Evolutionary conservation across 768 basidiomycete genomes (phyloP), one percentile per base, ranked within the genome.

Genomic region (Russula sp.): DNA sequence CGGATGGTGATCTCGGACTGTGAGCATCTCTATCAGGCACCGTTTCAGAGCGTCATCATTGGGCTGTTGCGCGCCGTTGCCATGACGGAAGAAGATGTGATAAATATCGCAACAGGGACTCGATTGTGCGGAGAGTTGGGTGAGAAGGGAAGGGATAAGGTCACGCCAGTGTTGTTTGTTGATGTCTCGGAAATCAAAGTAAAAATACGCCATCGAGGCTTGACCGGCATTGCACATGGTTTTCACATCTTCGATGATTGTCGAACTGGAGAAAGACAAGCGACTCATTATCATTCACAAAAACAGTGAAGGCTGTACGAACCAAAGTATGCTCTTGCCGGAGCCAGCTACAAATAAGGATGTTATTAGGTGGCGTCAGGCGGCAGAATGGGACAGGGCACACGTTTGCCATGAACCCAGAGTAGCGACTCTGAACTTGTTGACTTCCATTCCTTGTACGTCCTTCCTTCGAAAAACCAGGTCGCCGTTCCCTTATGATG

Each of bases 261-360:
- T n/a, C 4, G 57, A 63, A 10, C 62, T 63, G n/a, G n/a, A n/a
- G 20, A 46, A 46, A 10, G 24, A 53, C 5, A 13, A 16, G 9
- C 36, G n/a, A 36, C 4, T 58, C 10, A 44, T 28, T 2, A 38
- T 20, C 2, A 7, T 11, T 6, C 1, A 51, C 28, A 11, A 42
- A 24, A 9, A 2, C n/a, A n/a, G 30, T 28, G 8, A 11, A 34
- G 28, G 22, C 10, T 6, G 2, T 1, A 59, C 62, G 6, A 49
- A 63, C 62, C 62, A 59, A 10, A 63, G 62, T 11, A 42, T 40
- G 30, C 24, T 63, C 49, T 63, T 63, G 1, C 62, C 62, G 13
- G 62, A 51, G 24, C 62, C 62, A 28, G 55, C 62, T 61, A 40
- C 20, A 10, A 2, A 16, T 1, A 46, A 28, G 11, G 2, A 1